These are phyloP conservation scores for Prunus kanzakura DNA, from an alignment of 306 rosid genomes.

Conservation along the genomic window DNA sequence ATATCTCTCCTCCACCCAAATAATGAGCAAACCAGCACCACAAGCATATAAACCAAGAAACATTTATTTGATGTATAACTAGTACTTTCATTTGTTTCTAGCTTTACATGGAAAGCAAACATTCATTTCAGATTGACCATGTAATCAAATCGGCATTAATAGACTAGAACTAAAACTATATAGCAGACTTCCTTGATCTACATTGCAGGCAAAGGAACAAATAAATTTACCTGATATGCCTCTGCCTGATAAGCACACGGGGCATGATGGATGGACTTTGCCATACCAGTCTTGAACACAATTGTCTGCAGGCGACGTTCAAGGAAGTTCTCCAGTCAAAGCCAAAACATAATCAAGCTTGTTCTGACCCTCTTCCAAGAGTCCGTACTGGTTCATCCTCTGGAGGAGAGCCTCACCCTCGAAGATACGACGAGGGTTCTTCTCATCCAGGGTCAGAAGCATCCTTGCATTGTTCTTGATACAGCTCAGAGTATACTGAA, in stretches of 20 bases:
- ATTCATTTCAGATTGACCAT: not conserved
- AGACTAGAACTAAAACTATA: slow-evolving; percentile 6
- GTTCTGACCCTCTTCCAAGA: slow-evolving; percentile 16
- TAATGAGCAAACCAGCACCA: not conserved
- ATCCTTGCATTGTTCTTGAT: slow-evolving; percentile 16
- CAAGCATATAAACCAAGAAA: not conserved
- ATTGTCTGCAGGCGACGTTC: slow-evolving; percentile 14
- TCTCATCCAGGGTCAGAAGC: slow-evolving; percentile 18
- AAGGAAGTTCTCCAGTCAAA: slow-evolving; percentile 17
- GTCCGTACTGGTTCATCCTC: slow-evolving; percentile 13
- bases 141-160: not conserved
- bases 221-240: slow-evolving; percentile 13
- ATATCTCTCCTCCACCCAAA: not conserved
- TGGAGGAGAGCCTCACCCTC: slow-evolving; percentile 14
- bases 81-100: not conserved
- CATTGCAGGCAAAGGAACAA: not conserved
- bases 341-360: slow-evolving; percentile 26
- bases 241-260: slow-evolving; percentile 16
- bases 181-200: not conserved
- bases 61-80: not conserved
- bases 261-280: slow-evolving; percentile 15
- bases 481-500: slow-evolving; percentile 12
- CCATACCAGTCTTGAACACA: slow-evolving; percentile 16
- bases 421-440: slow-evolving; percentile 14
- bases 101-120: not conserved